Evolutionary conservation across 805 yeast species (phyloP), one percentile per base, ranked within the genome.

Genomic region (Wickerhamiella lipophila): DNA sequence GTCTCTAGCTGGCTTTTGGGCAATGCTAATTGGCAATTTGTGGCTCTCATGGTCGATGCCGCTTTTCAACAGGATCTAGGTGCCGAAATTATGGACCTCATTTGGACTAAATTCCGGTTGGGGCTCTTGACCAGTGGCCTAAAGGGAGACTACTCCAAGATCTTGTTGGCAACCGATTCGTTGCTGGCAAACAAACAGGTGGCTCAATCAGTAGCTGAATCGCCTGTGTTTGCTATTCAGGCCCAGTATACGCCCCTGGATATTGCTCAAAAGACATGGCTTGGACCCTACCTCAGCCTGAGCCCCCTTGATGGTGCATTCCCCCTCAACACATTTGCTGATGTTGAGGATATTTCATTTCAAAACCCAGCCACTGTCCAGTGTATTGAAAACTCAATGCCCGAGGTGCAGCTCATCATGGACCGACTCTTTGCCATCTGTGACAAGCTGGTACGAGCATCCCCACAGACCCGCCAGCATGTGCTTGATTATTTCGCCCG

Each of bases 271-370:
- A 68, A 70, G 21, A 76, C 95, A 0, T 63, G 84, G 15, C 65
- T 89, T 49, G 97, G 96, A 2, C 82, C 94, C 6, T 69, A 86
- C 26, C 72, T 85, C 49, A 70, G 79, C 50, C 64, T 86, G 19
- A 83, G 95, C 0, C 95, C 96, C 0, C 65, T 87, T 42, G 71
- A 76, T 42, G 70, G 30, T 22, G 73, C 2, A 64, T 70, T n/a
- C 74, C 77, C 71, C 0, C 57, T 67, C 15, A 75, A 73, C 52
- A 78, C 79, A 54, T 71, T 68, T 49, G 60, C 55, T 43, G 64
- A 63, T n/a, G 61, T 62, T 26, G 50, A 30, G 19, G 40, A 27
- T 9, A 29, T 49, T 13, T 47, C 46, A 6, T 52, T 49, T 9
- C 45, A 46, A 23, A 49, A 46, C 36, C 35, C 27, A 16, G 6